These are phyloP conservation scores for Ottelia alismoides DNA, from an alignment of 106 monocot species.

Conservation along the genomic window DNA sequence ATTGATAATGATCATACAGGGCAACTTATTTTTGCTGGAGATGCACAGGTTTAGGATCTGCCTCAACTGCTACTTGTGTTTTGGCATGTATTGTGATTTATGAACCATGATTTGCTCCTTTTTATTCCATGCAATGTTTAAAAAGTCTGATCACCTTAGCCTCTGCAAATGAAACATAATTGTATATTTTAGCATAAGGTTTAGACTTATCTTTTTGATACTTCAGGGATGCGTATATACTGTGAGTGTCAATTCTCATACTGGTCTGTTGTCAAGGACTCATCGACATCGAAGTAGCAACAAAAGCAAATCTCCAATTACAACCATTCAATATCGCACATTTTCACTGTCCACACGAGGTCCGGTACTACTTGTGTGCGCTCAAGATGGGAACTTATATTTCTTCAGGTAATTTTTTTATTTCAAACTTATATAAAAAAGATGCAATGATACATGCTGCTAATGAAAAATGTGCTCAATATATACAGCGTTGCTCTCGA, in stretches of 20 bases:
- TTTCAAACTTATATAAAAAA: too few relatives aligned
- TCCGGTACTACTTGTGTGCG: slow-evolving; percentile 83
- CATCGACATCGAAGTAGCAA: slow-evolving; percentile 66
- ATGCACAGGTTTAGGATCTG: slow-evolving; percentile 55
- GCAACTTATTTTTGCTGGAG: slow-evolving; percentile 79
- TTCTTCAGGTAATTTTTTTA: slow-evolving; percentile 73
- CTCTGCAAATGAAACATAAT: too few relatives aligned
- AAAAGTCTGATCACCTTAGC: too few relatives aligned
- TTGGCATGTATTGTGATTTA: too few relatives aligned
- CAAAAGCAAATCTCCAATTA: slow-evolving; percentile 52
- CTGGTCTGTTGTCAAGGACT: slow-evolving; percentile 77
- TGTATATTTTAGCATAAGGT: too few relatives aligned
- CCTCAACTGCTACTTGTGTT: too few relatives aligned
- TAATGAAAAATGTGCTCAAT: too few relatives aligned
- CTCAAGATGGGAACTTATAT: slow-evolving; percentile 82
- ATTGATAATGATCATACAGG: slow-evolving; percentile 97
- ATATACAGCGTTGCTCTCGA: slow-evolving; percentile 68
- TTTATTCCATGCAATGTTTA: too few relatives aligned
- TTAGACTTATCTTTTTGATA: slow-evolving; percentile 20
- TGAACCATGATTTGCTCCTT: too few relatives aligned
- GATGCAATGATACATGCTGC: too few relatives aligned
- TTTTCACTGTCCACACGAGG: slow-evolving; percentile 74
- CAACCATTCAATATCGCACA: slow-evolving; percentile 85
- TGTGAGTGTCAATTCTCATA: slow-evolving; percentile 70
- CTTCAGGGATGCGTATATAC: slow-evolving; percentile 80